Base-by-base conservation (phyloP, 1,284 basidiomycete genomes). In the Omphalotus olearius region DNA sequence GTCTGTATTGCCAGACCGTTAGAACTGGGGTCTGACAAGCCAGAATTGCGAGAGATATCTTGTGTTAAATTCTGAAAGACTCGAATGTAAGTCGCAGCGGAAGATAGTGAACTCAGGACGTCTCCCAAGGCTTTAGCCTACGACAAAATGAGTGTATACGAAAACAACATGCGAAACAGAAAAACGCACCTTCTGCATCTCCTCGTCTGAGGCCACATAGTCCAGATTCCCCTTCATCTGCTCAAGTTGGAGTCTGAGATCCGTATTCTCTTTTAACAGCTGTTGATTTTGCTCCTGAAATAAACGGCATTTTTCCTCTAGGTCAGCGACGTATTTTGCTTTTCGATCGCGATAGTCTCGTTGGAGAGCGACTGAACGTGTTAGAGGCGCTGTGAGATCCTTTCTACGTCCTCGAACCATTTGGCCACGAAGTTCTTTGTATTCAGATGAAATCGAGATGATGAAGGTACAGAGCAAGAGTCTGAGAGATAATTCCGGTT, bases 391-490 rank as follows among this genome's bases (percentile, higher is more conserved):
- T 16, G 52, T 46, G 16, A 42, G 30, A 38, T 54, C 52, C 23
- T 36, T 30, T 50, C 45, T 54, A 18, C 52, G 47, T 28, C 52
- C 47, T 18, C 47, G 47, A 45, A 40, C 52, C 52, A 54, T 54
- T 18, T 18, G 41, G 20, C 20, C 16, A 42, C 3, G 26, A 23
- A 9, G 3, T 26, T 40, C 3, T 17, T 38, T 38, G 13, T 14
- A 14, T 14, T 17, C 6, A 17, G 13, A 17, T 38, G 36, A 38
- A 23, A 40, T 40, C 9, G 16, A 9, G 7, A 40, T 10, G 16
- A n/a, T 40, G 41, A 5, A 3, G 13, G 20, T 42, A 18, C 4
- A 42, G 11, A 23, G 20, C 41, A 23, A 23, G 23, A 23, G 23
- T 5, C 23, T 3, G 5, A 23, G 23, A 5, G 23, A 3, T 5